Evolutionary conservation across 257 asterid species (phyloP), one percentile per base, ranked within the genome.

Genomic region (Ocimum tenuiflorum): DNA sequence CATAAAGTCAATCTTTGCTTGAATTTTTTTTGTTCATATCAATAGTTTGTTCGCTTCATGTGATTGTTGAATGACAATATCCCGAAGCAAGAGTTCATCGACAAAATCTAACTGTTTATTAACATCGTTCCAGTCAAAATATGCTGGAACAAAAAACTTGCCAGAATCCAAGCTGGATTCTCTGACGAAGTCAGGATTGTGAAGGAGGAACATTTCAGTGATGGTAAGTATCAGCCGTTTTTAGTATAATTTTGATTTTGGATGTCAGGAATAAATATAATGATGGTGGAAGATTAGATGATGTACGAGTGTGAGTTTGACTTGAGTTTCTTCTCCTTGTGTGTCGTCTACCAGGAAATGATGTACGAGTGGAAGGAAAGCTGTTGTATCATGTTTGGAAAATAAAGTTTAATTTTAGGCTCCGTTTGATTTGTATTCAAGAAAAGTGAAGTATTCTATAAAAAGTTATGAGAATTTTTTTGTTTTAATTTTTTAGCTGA

Each of bases 141-240:
- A 61, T 81, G 67, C 70, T 91, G 91, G 97, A 91, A 91, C 6
- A 85, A 91, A 53, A 88, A 91, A 19, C 68, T 88, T 47, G 68
- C 73, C 83, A 38, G 49, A 71, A 8, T 13, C 76, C 3, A 85
- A 79, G 47, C 14, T 72, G 67, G 82, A 88, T 56, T 38, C 71
- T 20, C 68, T 75, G 38, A 74, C 71, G 78, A 74, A 84, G 69
- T 91, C 22, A 81, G 55, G 68, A 86, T 91, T 51, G 80, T 88
- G 85, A 82, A 82, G 19, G 85, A 84, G 68, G 79, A 80, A 31
- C 73, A 63, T 56, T 80, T 86, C 69, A 35, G 63, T 6, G 78
- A 69, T 8, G 82, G 67, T 12, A 80, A 74, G 73, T 69, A 74
- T 73, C 86, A n/a, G n/a, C n/a, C n/a, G n/a, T n/a, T n/a, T n/a